Evolutionary conservation across 192 early-diverging fungal genomes (phyloP).

Genomic region (Phlyctochytrium arcticum): DNA sequence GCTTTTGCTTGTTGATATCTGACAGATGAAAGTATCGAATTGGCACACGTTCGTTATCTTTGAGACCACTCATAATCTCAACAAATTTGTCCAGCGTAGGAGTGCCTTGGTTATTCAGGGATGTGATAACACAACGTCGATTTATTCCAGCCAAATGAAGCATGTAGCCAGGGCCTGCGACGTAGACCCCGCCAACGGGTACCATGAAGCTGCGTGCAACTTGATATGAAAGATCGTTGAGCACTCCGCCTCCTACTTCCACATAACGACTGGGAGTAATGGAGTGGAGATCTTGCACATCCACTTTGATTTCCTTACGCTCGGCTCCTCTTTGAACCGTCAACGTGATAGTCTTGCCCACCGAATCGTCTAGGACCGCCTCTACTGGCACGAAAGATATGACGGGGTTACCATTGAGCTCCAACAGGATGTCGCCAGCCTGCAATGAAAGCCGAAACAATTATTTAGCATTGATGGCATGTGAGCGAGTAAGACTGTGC

Average conservation of each 20-base stretch:
- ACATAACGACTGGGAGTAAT: constrained; percentile 75
- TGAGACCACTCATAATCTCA: constrained; percentile 48
- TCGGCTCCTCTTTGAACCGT: constrained; percentile 46
- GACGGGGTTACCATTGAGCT: constrained; percentile 49
- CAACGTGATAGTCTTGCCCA: constrained; percentile 21
- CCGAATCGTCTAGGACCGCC: constrained; percentile 54
- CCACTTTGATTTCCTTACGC: constrained; percentile 34
- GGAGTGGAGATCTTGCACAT: constrained; percentile 37
- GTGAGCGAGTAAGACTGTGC: not conserved
- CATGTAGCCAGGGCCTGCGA: constrained; percentile 35
- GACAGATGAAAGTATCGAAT: constrained; percentile 29
- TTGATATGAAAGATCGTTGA: constrained; percentile 49
- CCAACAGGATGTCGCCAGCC: constrained; percentile 38
- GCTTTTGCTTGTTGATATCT: constrained; percentile 40
- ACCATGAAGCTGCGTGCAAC: constrained; percentile 41
- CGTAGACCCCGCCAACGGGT: constrained; percentile 17
- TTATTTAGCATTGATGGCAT: not conserved
- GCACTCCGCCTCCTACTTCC: constrained; percentile 75
- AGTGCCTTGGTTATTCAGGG: constrained; percentile 50
- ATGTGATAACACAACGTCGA: constrained; percentile 28
- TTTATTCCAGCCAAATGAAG: constrained; percentile 37
- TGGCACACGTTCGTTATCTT: constrained; percentile 35
- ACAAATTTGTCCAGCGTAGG: constrained; percentile 73
- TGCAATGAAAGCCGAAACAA: not conserved
- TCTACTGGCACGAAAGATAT: constrained; percentile 71